A percentile compares a stretch with the other conserved stretches of the same genome.
phyloP scores from a whole-genome alignment of 176 grass and related monocot species.

The Bromus sterilis region DNA sequence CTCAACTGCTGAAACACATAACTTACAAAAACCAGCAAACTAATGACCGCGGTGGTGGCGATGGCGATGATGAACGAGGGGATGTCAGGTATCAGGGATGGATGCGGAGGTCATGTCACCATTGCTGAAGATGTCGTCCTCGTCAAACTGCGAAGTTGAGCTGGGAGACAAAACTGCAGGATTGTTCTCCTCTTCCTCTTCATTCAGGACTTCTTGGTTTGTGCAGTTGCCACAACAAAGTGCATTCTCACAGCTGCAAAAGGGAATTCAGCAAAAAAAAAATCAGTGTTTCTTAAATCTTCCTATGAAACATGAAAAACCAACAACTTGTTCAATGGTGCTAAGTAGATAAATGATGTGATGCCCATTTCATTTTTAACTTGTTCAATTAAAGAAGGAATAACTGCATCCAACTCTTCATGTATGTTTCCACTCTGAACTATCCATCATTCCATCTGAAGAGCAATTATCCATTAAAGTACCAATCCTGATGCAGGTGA shows the following conservation, averaged over 20 bases:
- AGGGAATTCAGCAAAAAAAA: conserved; percentile 21
- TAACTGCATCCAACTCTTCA: not conserved
- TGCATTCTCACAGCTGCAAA: conserved; percentile 59
- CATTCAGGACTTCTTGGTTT: conserved; percentile 41
- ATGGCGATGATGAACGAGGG: not conserved
- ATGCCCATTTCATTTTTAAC: not conserved
- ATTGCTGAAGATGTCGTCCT: conserved; percentile 61
- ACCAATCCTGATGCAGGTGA: not conserved
- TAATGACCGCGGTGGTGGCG: not conserved
- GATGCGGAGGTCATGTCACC: conserved; percentile 36
- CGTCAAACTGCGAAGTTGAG: conserved; percentile 28
- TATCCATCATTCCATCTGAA: not conserved
- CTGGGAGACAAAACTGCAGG: not conserved
- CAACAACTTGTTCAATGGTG: not conserved
- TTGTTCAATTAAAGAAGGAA: not conserved
- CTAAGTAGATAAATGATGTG: not conserved
- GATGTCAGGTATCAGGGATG: not conserved
- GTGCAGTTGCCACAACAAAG: conserved; percentile 57
- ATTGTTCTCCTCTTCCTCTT: conserved; percentile 43
- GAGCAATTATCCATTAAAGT: not conserved
- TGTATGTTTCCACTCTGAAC: not conserved
- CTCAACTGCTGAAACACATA: conserved; percentile 33
- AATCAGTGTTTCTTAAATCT: not conserved
- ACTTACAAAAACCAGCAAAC: conserved; percentile 30
- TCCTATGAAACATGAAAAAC: not conserved